Conservation (phyloP, 129 eudicot genomes). For the Apium graveolens region DNA sequence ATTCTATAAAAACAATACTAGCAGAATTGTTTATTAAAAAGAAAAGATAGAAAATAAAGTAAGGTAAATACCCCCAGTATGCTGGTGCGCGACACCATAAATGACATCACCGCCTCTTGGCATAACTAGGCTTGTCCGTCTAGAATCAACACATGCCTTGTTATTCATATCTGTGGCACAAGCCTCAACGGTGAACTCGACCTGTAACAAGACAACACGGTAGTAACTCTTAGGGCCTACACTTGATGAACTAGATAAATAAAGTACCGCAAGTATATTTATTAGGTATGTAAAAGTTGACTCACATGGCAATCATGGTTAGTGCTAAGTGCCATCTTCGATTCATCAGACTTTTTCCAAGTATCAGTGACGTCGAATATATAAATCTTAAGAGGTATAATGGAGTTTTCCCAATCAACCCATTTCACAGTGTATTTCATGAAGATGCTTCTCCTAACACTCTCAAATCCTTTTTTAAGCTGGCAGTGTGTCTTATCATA, state of each 20-base stretch:
- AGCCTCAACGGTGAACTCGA: constrained; percentile 50
- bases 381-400: constrained; percentile 63
- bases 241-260: background rate
- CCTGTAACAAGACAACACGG: constrained; percentile 27
- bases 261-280: background rate
- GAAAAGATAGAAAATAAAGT: background rate
- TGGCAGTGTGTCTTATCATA: constrained; percentile 57
- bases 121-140: constrained; percentile 28
- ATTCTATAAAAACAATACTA: background rate
- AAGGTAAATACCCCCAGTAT: constrained; percentile 26
- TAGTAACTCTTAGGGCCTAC: background rate
- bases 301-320: constrained; percentile 56
- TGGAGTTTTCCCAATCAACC: constrained; percentile 58
- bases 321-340: constrained; percentile 15
- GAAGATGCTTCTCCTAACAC: constrained; percentile 38
- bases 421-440: constrained; percentile 69
- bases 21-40: too few relatives aligned
- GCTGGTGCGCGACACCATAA: constrained; percentile 40
- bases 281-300: background rate
- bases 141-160: constrained; percentile 31
- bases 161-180: constrained; percentile 24
- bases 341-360: constrained; percentile 32
- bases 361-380: constrained; percentile 80
- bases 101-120: constrained; percentile 68
- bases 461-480: constrained; percentile 41